Conservation (phyloP, 225 moss, liverwort and hornwort genomes). For the Neckera pumila region DNA sequence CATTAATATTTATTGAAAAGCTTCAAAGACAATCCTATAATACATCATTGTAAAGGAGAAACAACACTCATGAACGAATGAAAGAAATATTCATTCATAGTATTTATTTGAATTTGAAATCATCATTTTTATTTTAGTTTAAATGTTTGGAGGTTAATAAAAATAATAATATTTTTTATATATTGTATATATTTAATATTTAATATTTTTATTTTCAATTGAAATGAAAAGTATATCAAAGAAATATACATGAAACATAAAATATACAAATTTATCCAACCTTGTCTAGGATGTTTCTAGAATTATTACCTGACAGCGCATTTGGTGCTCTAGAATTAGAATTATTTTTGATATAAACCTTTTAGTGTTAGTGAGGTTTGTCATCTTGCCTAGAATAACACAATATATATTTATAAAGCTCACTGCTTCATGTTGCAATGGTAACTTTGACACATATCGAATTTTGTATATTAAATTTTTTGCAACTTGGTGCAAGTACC, state of each 20-base stretch:
- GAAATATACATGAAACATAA: not conserved
- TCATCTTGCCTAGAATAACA: not conserved
- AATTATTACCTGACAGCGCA: not conserved
- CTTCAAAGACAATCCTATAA: not conserved
- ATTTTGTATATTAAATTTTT: not conserved
- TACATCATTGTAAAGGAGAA: not conserved
- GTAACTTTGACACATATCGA: not conserved
- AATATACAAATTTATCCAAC: not conserved
- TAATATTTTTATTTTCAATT: not conserved
- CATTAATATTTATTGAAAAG: not conserved
- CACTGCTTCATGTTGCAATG: not conserved
- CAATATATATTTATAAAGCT: fast-evolving
- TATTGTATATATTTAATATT: too few species aligned
- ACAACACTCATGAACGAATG: not conserved
- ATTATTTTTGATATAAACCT: not conserved
- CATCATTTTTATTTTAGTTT: not conserved
- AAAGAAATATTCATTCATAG: not conserved
- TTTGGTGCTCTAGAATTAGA: not conserved
- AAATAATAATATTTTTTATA: not conserved
- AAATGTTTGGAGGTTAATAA: not conserved
- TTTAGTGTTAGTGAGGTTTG: not conserved
- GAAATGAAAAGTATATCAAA: not conserved
- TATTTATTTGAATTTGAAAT: not conserved
- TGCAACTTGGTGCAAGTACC: not conserved
- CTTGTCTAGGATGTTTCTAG: fast-evolving